phyloP scores from a whole-genome alignment of 78 protist genomes.

The Dictyostelium capitatum region DNA sequence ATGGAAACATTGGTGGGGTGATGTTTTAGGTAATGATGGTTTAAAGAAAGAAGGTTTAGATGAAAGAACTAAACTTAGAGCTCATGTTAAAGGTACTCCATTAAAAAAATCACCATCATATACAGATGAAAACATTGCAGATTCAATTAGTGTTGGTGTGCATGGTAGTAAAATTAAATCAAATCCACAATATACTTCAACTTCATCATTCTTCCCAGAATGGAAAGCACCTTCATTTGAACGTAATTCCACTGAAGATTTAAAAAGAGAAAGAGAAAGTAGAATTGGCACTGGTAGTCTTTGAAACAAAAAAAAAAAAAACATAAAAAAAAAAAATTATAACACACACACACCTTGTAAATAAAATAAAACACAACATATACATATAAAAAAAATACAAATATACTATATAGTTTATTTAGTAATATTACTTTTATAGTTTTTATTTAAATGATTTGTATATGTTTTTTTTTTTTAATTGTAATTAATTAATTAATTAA shows the following conservation, averaged over 20 bases:
- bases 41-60: slow-evolving; percentile 42
- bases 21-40: slow-evolving; percentile 33
- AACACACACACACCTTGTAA: neutral
- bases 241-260: slow-evolving; percentile 63
- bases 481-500: no score
- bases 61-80: slow-evolving; percentile 31
- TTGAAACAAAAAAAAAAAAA: neutral
- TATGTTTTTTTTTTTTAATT: neutral
- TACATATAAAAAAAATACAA: no score
- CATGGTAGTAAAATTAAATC: slow-evolving; percentile 21
- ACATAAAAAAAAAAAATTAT: neutral
- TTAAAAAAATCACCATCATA: neutral
- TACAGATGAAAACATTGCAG: neutral
- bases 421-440: no score
- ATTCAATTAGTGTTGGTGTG: slow-evolving; percentile 11
- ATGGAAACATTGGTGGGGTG: slow-evolving; percentile 78
- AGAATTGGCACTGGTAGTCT: neutral
- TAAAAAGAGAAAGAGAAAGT: neutral
- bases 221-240: slow-evolving; percentile 59
- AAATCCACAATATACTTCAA: neutral
- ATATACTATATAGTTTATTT: no score
- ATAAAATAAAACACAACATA: no score
- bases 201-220: slow-evolving; percentile 31
- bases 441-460: no score
- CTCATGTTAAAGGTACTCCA: slow-evolving; percentile 13